A percentile compares a stretch with the other conserved stretches of the same genome.
phyloP scores from a whole-genome alignment of 148 eudicot genomes.

The Dysphania ambrosioides region DNA sequence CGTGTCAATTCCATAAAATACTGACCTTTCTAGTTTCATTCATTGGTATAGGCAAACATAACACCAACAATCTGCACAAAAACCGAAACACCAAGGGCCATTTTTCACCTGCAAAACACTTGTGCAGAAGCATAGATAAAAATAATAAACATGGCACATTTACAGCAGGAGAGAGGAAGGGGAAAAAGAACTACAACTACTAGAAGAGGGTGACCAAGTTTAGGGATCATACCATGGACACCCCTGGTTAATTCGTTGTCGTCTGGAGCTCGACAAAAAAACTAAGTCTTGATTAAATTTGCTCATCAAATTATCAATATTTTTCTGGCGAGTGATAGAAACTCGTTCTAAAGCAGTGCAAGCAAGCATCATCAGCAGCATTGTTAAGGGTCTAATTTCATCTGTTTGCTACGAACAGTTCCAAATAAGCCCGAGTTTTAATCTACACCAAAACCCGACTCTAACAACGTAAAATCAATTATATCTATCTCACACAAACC shows the following conservation, averaged over 20 bases:
- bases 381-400: conserved; percentile 93
- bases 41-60: not conserved
- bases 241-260: conserved; percentile 61
- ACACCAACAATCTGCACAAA: not conserved
- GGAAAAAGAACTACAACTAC: no score
- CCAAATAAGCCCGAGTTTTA: conserved; percentile 7
- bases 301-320: conserved; percentile 65
- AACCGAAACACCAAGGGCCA: no score
- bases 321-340: conserved; percentile 61
- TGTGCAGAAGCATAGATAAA: no score
- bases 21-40: not conserved
- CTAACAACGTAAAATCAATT: not conserved
- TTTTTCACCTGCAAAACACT: no score
- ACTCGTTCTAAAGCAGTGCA: conserved; percentile 95
- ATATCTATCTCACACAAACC: not conserved
- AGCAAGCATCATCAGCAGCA: conserved; percentile 91
- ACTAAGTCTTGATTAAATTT: conserved; percentile 85
- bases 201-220: no score
- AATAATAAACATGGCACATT: no score
- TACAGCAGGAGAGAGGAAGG: no score
- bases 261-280: conserved; percentile 85
- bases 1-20: not conserved
- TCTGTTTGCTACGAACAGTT: conserved; percentile 60
- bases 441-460: not conserved
- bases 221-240: conserved; percentile 55